Evolutionary conservation across 371 early-diverging fungal genomes (phyloP).

Genomic region (Apophysomyces variabilis): DNA sequence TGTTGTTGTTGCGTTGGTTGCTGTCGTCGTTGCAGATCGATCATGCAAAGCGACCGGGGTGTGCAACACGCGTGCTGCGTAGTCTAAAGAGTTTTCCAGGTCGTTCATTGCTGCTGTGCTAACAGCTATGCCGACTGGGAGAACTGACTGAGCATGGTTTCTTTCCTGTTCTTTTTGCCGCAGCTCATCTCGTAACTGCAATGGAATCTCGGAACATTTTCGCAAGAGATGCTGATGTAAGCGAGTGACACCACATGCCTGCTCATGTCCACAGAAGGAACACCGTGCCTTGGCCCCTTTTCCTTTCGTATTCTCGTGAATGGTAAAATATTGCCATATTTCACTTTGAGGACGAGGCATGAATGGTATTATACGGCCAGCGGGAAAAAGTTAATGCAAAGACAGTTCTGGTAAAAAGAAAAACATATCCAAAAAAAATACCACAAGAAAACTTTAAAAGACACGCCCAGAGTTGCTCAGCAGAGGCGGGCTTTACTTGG

Average conservation of each 20-base stretch:
- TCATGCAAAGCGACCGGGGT: not conserved
- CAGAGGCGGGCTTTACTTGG: too few relatives aligned
- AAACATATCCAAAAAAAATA: not conserved
- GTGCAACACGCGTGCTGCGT: not conserved
- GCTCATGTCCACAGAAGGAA: slow-evolving; percentile 38
- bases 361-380: not conserved
- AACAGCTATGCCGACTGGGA: not conserved
- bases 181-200: slow-evolving; percentile 29
- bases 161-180: slow-evolving; percentile 26
- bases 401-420: not conserved
- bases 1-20: slow-evolving; percentile 4
- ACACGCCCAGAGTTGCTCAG: too few relatives aligned
- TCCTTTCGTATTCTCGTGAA: slow-evolving; percentile 25
- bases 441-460: not conserved
- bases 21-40: not conserved
- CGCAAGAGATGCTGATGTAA: slow-evolving; percentile 41
- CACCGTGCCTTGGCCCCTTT: slow-evolving; percentile 38
- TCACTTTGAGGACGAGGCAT: slow-evolving; percentile 52
- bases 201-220: slow-evolving; percentile 33
- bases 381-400: not conserved
- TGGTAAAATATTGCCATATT: slow-evolving; percentile 45
- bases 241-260: slow-evolving; percentile 42
- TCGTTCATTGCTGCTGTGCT: not conserved
- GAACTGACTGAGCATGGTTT: not conserved
- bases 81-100: not conserved